Conservation (phyloP, 208 protist genomes). For the Leishmania mexicana region DNA sequence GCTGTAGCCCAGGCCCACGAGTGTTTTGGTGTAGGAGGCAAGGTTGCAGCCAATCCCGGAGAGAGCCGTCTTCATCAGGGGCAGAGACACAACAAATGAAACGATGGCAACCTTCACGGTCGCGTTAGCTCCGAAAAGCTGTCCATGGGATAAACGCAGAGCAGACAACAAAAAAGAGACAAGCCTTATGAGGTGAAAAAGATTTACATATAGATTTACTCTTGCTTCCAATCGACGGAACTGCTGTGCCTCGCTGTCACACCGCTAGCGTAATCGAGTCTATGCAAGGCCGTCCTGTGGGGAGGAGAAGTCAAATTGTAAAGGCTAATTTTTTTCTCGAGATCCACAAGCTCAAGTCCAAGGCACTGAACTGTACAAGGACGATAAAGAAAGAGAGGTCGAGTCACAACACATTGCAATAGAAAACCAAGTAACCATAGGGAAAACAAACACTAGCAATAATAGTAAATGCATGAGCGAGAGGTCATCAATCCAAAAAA, state of each 20-base stretch:
- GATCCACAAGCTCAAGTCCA: background rate
- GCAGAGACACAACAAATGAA: background rate
- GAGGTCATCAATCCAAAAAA: background rate
- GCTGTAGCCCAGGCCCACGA: constrained; percentile 19
- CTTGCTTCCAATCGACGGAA: background rate
- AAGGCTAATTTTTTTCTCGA: background rate
- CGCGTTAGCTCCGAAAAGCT: background rate
- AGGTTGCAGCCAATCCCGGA: constrained; percentile 46
- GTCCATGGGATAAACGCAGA: background rate
- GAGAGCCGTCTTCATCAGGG: constrained; percentile 8
- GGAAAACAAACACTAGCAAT: background rate
- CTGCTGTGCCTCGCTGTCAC: background rate
- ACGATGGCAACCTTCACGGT: background rate
- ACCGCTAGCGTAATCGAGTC: background rate
- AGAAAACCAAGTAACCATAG: background rate
- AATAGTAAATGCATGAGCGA: background rate
- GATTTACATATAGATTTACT: background rate
- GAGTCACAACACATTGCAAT: background rate
- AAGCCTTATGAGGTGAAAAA: background rate
- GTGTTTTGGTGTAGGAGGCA: constrained; percentile 34
- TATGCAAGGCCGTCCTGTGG: too few relatives aligned
- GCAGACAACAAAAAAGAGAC: background rate
- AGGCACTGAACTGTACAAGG: too few relatives aligned
- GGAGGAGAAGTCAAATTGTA: background rate
- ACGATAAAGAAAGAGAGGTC: background rate